Conservation (phyloP, 2,329 filamentous ascomycete genomes). For the Ophiostoma quercus region DNA sequence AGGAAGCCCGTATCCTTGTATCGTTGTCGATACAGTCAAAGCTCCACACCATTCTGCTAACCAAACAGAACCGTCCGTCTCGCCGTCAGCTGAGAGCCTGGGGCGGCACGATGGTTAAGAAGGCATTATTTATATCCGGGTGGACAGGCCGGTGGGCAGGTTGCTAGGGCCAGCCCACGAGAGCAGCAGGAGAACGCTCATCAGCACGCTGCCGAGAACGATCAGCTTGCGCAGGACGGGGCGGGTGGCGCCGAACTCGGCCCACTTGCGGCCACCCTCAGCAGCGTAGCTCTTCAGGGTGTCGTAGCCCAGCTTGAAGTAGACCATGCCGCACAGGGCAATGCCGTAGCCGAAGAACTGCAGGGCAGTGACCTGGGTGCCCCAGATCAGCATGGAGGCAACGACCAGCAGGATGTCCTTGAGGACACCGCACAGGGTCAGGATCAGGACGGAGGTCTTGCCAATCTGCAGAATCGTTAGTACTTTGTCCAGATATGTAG, state of each 20-base stretch:
- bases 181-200: constrained; percentile 65
- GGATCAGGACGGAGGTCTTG: constrained; percentile 79
- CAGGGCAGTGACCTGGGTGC: constrained; percentile 65
- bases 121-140: constrained; percentile 20
- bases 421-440: constrained; percentile 80
- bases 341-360: constrained; percentile 83
- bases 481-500: background rate
- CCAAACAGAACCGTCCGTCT: background rate
- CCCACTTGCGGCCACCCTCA: constrained; percentile 72
- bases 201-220: constrained; percentile 58
- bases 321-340: constrained; percentile 70
- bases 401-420: constrained; percentile 81
- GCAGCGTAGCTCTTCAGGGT: constrained; percentile 74
- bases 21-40: background rate
- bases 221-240: constrained; percentile 74
- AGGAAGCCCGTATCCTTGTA: background rate
- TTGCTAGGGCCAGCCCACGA: constrained; percentile 34
- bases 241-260: constrained; percentile 73
- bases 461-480: constrained; percentile 56
- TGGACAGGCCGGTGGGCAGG: constrained; percentile 18
- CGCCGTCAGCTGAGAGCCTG: background rate
- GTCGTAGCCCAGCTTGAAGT: constrained; percentile 81
- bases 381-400: constrained; percentile 77
- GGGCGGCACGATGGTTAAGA: background rate
- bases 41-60: background rate